phyloP scores from a whole-genome alignment of 176 grass and related monocot species.

The Metroxylon sagu region DNA sequence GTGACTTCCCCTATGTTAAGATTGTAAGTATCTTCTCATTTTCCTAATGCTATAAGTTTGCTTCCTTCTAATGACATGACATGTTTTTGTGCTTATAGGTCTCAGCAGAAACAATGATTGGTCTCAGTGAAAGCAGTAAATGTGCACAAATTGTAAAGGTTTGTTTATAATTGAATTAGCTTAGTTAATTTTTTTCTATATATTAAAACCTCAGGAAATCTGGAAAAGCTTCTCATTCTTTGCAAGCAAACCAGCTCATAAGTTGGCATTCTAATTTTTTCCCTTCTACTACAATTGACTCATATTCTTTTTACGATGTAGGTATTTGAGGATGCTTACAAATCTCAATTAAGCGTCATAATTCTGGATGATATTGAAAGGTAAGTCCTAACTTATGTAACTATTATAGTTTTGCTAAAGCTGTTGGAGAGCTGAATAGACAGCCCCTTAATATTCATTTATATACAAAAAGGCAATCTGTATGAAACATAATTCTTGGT shows the following conservation, averaged over 20 bases:
- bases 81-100: constrained; percentile 26
- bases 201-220: too few relatives aligned
- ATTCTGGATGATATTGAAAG: constrained; percentile 94
- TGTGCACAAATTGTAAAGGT: constrained; percentile 92
- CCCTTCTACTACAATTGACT: too few relatives aligned
- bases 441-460: too few relatives aligned
- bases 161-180: constrained; percentile 2
- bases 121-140: constrained; percentile 86
- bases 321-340: constrained; percentile 99
- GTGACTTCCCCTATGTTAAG: constrained; percentile 94
- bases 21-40: constrained; percentile 56
- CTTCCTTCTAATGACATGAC: too few relatives aligned
- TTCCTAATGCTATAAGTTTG: neutral
- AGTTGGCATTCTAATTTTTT: too few relatives aligned
- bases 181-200: too few relatives aligned
- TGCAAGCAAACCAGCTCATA: too few relatives aligned
- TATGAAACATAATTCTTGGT: too few relatives aligned
- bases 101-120: constrained; percentile 94
- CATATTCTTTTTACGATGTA: constrained; percentile 10
- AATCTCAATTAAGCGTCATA: constrained; percentile 93
- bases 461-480: too few relatives aligned
- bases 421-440: too few relatives aligned
- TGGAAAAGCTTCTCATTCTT: too few relatives aligned
- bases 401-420: too few relatives aligned
- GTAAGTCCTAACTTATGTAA: constrained; percentile 1